A percentile compares a stretch with the other conserved stretches of the same genome.
Evolutionary conservation across 2,329 filamentous ascomycete genomes (phyloP).

Genomic region (Fusarium anthophilum): DNA sequence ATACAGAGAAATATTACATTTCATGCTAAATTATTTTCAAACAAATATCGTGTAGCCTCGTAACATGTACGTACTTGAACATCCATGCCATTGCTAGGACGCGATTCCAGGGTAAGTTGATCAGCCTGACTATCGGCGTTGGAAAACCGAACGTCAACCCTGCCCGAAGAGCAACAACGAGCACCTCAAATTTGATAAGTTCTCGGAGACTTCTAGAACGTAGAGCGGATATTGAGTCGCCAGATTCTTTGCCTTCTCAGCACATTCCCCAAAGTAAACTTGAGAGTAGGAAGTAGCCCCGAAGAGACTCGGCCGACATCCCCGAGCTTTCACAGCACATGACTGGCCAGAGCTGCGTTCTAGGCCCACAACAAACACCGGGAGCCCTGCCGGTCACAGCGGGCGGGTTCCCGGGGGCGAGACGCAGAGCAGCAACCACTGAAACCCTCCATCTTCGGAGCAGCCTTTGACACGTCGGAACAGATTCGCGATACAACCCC

Average conservation of each 20-base stretch:
- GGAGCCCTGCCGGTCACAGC: not conserved
- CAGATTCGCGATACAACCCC: conserved; percentile 24
- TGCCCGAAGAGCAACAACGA: not conserved
- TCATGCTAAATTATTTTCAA: rapidly evolving
- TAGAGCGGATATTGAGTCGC: not conserved
- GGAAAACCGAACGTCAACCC: not conserved
- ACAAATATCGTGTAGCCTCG: not conserved
- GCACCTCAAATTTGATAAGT: not conserved
- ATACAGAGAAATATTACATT: rapidly evolving
- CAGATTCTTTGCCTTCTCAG: not conserved
- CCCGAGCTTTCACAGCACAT: not conserved
- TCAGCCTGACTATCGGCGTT: too few species aligned
- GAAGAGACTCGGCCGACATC: not conserved
- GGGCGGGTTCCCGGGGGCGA: conserved; percentile 5
- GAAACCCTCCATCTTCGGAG: not conserved
- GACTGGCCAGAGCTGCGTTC: not conserved
- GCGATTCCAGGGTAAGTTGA: not conserved
- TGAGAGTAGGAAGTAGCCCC: not conserved
- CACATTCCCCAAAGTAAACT: rapidly evolving
- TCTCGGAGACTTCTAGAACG: not conserved
- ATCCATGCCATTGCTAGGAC: not conserved
- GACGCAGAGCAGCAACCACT: not conserved
- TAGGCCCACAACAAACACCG: not conserved
- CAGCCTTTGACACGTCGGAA: conserved; percentile 8
- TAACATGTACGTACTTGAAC: rapidly evolving